phyloP scores from a whole-genome alignment of 2,329 filamentous ascomycete species.

The Geoglossum cookeanum region DNA sequence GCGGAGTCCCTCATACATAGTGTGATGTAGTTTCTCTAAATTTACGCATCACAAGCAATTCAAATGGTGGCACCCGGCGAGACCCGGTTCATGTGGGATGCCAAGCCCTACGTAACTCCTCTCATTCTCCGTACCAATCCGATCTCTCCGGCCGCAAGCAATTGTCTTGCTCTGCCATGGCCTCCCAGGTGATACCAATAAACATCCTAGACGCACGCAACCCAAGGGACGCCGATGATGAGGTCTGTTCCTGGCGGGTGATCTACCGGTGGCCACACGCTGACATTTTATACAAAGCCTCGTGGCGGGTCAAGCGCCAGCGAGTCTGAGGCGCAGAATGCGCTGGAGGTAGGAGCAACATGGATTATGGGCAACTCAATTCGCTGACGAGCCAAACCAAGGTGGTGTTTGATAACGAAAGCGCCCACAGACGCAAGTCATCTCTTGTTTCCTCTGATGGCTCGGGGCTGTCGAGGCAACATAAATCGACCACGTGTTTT shows the following conservation, averaged over 20 bases:
- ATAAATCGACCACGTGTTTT: constrained; percentile 35
- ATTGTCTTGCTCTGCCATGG: background rate
- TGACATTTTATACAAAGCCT: background rate
- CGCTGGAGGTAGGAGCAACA: constrained; percentile 20
- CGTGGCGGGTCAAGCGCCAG: constrained; percentile 11
- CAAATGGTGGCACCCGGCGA: no score
- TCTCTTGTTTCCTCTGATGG: constrained; percentile 28
- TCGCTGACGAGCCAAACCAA: background rate
- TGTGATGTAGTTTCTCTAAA: no score
- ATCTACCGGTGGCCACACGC: background rate
- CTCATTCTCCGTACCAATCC: background rate
- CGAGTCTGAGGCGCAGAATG: constrained; percentile 20
- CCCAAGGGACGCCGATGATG: background rate
- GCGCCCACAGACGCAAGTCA: constrained; percentile 36
- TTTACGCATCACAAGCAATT: no score
- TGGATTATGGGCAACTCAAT: background rate
- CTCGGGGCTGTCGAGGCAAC: constrained; percentile 20
- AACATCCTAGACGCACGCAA: background rate
- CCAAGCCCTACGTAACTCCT: background rate
- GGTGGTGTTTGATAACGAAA: constrained; percentile 33
- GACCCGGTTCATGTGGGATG: background rate
- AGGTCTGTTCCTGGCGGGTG: background rate
- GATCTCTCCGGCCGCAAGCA: background rate
- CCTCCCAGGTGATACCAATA: background rate
- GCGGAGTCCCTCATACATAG: no score